Conservation (phyloP, 2,329 filamentous ascomycete genomes). For the Colletotrichum acutatum region DNA sequence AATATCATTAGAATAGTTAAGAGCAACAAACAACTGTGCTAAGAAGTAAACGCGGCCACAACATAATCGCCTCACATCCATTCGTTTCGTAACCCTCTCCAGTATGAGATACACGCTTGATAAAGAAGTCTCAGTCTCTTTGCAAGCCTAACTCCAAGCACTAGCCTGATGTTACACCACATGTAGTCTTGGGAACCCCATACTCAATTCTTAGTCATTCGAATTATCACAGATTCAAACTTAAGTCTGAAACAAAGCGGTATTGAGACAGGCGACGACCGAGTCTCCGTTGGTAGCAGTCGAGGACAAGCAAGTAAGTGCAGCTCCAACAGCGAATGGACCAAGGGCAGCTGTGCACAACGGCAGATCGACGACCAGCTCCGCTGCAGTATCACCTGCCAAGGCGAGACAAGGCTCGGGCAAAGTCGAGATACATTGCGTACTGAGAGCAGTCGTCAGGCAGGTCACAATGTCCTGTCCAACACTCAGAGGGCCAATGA, state of each 20-base stretch:
- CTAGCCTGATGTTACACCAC: background rate
- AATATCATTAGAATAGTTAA: background rate
- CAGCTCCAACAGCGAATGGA: background rate
- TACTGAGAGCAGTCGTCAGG: background rate
- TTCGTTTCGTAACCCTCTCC: background rate
- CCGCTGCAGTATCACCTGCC: background rate
- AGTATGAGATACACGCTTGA: background rate
- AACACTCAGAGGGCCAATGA: background rate
- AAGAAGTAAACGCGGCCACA: background rate
- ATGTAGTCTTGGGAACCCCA: background rate
- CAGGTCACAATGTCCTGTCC: background rate
- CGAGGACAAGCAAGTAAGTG: background rate
- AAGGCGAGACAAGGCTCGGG: background rate
- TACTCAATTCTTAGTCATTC: background rate
- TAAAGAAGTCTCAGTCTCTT: no score
- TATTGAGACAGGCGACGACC: background rate
- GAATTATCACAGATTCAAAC: background rate
- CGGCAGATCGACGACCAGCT: background rate
- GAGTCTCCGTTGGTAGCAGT: background rate
- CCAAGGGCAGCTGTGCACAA: background rate
- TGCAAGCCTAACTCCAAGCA: background rate
- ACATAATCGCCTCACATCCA: background rate
- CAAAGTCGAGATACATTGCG: background rate
- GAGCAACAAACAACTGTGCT: background rate
- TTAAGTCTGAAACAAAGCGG: background rate